Conservation (phyloP, 2,329 filamentous ascomycete species). For the Ceratocystis variospora region DNA sequence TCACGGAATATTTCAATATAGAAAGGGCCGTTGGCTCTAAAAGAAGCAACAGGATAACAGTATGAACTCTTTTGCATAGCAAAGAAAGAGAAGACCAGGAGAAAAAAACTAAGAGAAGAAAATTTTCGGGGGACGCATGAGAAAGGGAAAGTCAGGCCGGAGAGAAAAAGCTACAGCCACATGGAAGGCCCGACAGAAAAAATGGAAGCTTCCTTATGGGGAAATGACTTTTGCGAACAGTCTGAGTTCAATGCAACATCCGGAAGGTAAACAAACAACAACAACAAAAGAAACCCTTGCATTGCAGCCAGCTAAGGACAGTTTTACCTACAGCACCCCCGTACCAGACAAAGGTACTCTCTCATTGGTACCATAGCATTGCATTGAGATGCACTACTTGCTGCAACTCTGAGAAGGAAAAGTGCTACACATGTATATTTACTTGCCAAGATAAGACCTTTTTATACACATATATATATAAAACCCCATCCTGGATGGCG, state of each 20-base stretch:
- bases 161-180: constrained; percentile 8
- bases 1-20: neutral
- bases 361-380: neutral
- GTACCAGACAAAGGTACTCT: neutral
- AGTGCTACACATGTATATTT: neutral
- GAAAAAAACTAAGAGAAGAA: constrained; percentile 1
- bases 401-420: too few species aligned
- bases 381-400: too few species aligned
- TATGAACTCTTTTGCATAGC: neutral
- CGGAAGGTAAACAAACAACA: neutral
- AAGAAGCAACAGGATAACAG: neutral
- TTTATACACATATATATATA: too few species aligned
- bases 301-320: neutral
- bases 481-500: neutral
- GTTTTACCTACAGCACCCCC: too few species aligned
- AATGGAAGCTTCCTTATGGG: neutral
- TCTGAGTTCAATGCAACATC: neutral
- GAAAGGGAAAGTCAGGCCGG: neutral
- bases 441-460: neutral
- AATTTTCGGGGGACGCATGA: neutral
- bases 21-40: neutral
- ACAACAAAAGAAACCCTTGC: neutral
- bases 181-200: constrained; percentile 10
- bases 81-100: neutral
- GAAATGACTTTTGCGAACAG: neutral